Percentiles rank a stretch among this genome's conserved stretches.
phyloP scores from a whole-genome alignment of 768 basidiomycete genomes.

The Phanerodontia chrysosporium region DNA sequence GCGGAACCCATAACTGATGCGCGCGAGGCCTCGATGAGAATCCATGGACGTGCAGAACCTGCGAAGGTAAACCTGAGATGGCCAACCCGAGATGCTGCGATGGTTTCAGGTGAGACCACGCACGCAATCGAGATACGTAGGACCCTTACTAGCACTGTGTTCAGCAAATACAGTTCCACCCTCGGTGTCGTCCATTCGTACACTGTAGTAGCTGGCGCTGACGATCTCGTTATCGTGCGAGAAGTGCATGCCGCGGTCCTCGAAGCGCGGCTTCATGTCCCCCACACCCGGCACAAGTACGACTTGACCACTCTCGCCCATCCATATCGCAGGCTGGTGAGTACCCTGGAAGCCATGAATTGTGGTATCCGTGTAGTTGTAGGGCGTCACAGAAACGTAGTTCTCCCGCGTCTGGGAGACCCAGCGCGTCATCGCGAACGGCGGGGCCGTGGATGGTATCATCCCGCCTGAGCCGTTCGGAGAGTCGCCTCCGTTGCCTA shows the following conservation, averaged over 20 bases:
- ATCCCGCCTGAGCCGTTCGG: constrained; percentile 73
- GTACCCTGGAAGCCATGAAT: constrained; percentile 80
- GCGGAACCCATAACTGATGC: constrained; percentile 54
- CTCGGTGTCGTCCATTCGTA: constrained; percentile 48
- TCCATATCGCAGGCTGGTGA: constrained; percentile 86
- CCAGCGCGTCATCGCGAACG: constrained; percentile 86
- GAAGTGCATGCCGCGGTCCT: constrained; percentile 53
- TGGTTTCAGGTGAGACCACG: neutral
- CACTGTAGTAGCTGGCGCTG: constrained; percentile 52
- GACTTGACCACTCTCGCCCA: constrained; percentile 73
- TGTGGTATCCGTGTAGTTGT: constrained; percentile 53
- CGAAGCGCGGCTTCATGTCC: constrained; percentile 48
- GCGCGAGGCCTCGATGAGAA: constrained; percentile 65
- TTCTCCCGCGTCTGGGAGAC: constrained; percentile 76
- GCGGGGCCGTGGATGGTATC: constrained; percentile 74
- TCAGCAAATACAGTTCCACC: constrained; percentile 52
- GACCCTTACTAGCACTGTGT: constrained; percentile 59
- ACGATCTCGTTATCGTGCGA: constrained; percentile 44
- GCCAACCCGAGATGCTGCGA: constrained; percentile 66
- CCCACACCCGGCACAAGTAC: constrained; percentile 56
- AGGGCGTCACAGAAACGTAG: constrained; percentile 70
- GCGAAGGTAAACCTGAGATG: constrained; percentile 69
- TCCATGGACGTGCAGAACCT: constrained; percentile 42
- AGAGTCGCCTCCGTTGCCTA: constrained; percentile 68
- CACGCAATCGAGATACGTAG: neutral